These are phyloP conservation scores for Kwoniella botswanensis DNA, from an alignment of 768 basidiomycete genomes.

Conservation along the genomic window DNA sequence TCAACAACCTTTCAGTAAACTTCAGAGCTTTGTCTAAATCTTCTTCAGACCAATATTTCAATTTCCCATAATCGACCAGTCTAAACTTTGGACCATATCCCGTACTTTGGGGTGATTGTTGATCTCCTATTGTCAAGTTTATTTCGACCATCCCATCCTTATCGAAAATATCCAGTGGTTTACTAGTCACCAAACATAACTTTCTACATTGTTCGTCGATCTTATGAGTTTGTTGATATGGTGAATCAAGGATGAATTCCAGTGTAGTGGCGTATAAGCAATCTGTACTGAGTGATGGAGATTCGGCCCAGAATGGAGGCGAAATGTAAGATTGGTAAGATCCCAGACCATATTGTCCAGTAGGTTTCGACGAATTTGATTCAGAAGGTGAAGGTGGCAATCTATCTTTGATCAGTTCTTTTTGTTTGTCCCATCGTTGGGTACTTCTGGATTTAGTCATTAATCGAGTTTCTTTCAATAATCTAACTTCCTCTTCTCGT, in stretches of 20 bases:
- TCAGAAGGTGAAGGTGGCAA: slow-evolving; percentile 10
- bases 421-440: slow-evolving; percentile 2
- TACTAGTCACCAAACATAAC: slow-evolving; percentile 32
- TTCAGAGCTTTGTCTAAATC: slow-evolving; percentile 21
- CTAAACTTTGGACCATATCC: slow-evolving; percentile 3
- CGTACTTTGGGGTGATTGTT: background rate
- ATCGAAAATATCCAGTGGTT: slow-evolving; percentile 25
- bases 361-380: background rate
- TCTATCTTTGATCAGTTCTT: slow-evolving; percentile 9
- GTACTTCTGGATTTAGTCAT: slow-evolving; percentile 1
- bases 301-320: slow-evolving; percentile 31
- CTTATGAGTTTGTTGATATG: background rate
- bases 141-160: slow-evolving; percentile 4
- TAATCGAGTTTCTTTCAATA: background rate
- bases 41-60: slow-evolving; percentile 31
- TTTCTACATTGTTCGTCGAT: slow-evolving; percentile 18
- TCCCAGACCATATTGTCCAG: slow-evolving; percentile 19
- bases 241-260: slow-evolving; percentile 13
- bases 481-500: background rate
- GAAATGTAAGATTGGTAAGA: slow-evolving; percentile 12
- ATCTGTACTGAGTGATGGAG: slow-evolving; percentile 21
- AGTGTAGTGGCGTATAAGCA: slow-evolving; percentile 27
- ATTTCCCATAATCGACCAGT: slow-evolving; percentile 19
- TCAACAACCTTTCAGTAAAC: slow-evolving; percentile 35
- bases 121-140: slow-evolving; percentile 10